phyloP scores from a whole-genome alignment of 2,329 filamentous ascomycete species.

The Fusarium coffeatum region DNA sequence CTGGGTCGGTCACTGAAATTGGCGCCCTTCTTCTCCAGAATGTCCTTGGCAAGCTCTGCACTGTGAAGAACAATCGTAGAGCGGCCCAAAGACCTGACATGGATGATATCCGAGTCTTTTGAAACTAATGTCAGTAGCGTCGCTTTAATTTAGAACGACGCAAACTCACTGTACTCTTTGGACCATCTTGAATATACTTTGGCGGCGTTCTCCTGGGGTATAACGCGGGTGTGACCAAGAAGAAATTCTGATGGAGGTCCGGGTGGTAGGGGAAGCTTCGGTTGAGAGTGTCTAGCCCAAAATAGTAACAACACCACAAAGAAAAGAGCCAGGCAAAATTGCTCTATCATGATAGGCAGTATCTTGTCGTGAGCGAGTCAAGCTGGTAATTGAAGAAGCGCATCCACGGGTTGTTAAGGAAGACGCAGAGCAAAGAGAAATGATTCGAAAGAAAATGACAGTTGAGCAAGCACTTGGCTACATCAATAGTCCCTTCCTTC shows the following conservation, averaged over 20 bases:
- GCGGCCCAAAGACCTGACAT: conserved; percentile 48
- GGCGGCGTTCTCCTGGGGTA: conserved; percentile 46
- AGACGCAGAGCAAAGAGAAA: not conserved
- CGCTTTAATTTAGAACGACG: not conserved
- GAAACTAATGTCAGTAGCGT: not conserved
- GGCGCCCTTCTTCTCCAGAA: conserved; percentile 57
- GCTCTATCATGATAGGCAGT: conserved; percentile 20
- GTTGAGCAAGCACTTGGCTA: too few species aligned
- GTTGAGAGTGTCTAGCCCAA: conserved; percentile 9
- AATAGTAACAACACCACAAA: conserved; percentile 14
- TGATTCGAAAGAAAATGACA: not conserved
- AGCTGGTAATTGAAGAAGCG: not conserved
- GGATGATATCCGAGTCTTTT: conserved; percentile 49
- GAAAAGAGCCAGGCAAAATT: conserved; percentile 15
- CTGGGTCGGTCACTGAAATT: conserved; percentile 59
- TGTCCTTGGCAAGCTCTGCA: conserved; percentile 51
- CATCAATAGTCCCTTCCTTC: too few species aligned
- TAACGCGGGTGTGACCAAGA: conserved; percentile 45
- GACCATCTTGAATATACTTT: conserved; percentile 45
- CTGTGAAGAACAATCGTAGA: conserved; percentile 49
- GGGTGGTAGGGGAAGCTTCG: conserved; percentile 40
- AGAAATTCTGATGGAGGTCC: conserved; percentile 47
- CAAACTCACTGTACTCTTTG: conserved; percentile 44
- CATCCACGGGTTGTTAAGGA: not conserved
- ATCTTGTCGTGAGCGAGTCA: not conserved